Conservation (phyloP, 148 eudicot species). For the Arbutus unedo region DNA sequence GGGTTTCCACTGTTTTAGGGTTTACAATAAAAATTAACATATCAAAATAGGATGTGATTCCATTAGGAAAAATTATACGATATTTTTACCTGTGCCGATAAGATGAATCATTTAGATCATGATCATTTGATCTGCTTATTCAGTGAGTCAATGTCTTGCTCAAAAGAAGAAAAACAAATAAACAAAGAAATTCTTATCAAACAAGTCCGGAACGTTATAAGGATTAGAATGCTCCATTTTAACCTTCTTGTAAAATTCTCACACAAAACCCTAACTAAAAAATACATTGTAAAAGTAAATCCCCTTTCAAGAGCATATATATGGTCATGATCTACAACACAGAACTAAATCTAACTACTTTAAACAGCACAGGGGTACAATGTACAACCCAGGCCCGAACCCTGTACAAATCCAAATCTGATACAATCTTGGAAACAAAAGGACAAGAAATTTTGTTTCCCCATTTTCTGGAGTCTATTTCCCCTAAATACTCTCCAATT, state of each 20-base stretch:
- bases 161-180: not conserved
- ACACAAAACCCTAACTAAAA: not conserved
- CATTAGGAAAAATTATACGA: too few species aligned
- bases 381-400: not conserved
- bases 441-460: not conserved
- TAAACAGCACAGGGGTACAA: too few species aligned
- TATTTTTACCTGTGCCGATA: too few species aligned
- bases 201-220: not conserved
- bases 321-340: not conserved
- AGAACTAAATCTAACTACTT: not conserved
- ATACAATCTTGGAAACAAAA: not conserved
- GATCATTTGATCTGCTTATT: too few species aligned
- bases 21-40: too few species aligned
- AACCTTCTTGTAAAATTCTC: not conserved
- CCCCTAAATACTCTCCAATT: not conserved
- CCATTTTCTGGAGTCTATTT: not conserved
- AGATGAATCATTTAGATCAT: too few species aligned
- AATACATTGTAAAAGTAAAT: not conserved
- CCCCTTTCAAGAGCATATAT: not conserved
- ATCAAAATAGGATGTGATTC: too few species aligned
- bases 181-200: not conserved
- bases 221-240: not conserved
- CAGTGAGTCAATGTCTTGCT: not conserved
- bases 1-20: too few species aligned
- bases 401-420: not conserved